These are phyloP conservation scores for Macroventuria anomochaeta DNA, from an alignment of 2,329 filamentous ascomycete species.

Conservation along the genomic window DNA sequence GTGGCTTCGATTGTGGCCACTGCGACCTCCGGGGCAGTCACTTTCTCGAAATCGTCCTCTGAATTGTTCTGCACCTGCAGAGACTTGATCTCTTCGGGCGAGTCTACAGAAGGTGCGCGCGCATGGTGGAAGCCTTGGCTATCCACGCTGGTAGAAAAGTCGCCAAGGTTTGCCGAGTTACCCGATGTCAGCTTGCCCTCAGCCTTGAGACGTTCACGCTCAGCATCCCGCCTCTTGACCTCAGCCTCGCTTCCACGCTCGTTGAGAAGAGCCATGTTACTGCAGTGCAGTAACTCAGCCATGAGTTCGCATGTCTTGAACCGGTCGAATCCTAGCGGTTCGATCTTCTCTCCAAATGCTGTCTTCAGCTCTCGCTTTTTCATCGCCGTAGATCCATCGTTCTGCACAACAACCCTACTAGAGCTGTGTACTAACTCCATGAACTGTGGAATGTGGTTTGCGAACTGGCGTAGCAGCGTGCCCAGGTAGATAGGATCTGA, in stretches of 20 bases:
- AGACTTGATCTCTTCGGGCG: conserved; percentile 70
- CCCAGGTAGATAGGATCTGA: conserved; percentile 97
- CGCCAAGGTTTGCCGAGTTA: conserved; percentile 63
- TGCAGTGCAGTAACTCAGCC: conserved; percentile 96
- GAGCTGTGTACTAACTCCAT: conserved; percentile 87
- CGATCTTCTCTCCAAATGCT: conserved; percentile 88
- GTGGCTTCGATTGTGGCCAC: conserved; percentile 67
- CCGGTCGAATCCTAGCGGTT: conserved; percentile 93
- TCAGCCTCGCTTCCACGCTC: conserved; percentile 88
- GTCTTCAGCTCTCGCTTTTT: conserved; percentile 79
- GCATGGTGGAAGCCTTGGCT: conserved; percentile 61
- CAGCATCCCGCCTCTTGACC: conserved; percentile 77
- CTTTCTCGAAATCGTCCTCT: conserved; percentile 95
- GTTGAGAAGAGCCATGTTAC: conserved; percentile 96
- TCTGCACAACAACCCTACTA: conserved; percentile 63
- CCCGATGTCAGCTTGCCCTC: conserved; percentile 75
- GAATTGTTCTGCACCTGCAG: conserved; percentile 81
- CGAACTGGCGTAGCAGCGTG: conserved; percentile 85
- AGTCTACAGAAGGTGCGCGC: conserved; percentile 55
- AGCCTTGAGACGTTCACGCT: conserved; percentile 78
- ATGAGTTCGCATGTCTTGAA: conserved; percentile 99
- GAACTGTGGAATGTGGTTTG: conserved; percentile 89
- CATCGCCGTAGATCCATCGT: conserved; percentile 64
- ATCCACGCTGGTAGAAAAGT: conserved; percentile 60
- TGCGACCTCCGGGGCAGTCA: conserved; percentile 71